These are phyloP conservation scores for Phytophthora podocarpi DNA, from an alignment of 352 stramenopile species.

Conservation along the genomic window DNA sequence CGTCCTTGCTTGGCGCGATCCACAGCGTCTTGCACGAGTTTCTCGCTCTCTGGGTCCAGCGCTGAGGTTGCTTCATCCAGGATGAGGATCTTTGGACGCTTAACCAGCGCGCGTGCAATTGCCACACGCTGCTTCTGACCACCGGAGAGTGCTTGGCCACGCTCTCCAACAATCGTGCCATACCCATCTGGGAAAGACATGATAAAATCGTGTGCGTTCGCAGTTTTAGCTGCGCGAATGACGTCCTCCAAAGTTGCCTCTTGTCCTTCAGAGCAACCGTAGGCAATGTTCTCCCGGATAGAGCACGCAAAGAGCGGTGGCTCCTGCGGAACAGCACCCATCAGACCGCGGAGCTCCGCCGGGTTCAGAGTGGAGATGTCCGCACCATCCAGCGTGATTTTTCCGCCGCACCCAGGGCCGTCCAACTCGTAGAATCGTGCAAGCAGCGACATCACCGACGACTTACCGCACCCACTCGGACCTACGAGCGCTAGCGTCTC, in stretches of 20 bases:
- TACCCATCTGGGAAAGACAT: constrained; percentile 77
- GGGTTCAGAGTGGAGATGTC: constrained; percentile 64
- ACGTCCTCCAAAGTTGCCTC: constrained; percentile 62
- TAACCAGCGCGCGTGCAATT: constrained; percentile 77
- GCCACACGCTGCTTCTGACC: constrained; percentile 85
- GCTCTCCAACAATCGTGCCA: constrained; percentile 77
- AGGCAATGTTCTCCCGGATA: constrained; percentile 81
- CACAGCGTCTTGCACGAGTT: constrained; percentile 79
- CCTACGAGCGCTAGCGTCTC: constrained; percentile 82
- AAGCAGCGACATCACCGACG: constrained; percentile 70
- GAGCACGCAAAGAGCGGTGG: constrained; percentile 77
- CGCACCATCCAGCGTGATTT: constrained; percentile 61
- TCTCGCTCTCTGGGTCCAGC: constrained; percentile 79
- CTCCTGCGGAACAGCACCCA: constrained; percentile 75
- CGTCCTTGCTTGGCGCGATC: constrained; percentile 79
- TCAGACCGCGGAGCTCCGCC: constrained; percentile 56
- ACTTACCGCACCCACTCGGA: constrained; percentile 73
- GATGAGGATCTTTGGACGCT: constrained; percentile 79
- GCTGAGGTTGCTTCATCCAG: constrained; percentile 80
- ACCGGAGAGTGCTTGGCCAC: constrained; percentile 71
- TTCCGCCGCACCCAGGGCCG: constrained; percentile 44
- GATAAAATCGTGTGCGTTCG: constrained; percentile 85
- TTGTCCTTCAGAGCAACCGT: constrained; percentile 55
- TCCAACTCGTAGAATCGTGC: constrained; percentile 81
- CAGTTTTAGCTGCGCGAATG: constrained; percentile 62